Evolutionary conservation across 345 rosid genomes (phyloP).

Genomic region (Litchi chinensis): DNA sequence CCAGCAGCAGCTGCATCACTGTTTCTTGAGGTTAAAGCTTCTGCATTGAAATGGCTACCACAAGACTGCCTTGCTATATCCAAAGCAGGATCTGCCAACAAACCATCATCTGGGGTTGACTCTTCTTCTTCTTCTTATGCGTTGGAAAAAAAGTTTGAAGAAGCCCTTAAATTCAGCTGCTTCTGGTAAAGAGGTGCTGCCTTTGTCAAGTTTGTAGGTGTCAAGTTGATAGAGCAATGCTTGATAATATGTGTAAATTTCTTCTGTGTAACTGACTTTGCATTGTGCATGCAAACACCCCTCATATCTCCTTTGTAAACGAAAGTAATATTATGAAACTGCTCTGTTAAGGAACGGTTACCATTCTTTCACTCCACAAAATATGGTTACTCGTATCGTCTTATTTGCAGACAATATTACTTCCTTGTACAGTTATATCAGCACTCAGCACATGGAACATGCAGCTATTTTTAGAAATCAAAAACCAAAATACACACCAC

Average conservation of each 20-base stretch:
- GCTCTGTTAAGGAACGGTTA: no score
- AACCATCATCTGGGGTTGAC: constrained; percentile 7
- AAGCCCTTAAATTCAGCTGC: constrained; percentile 51
- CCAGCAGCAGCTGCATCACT: constrained; percentile 3
- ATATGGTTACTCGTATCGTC: no score
- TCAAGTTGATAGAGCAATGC: not conserved
- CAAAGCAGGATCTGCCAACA: constrained; percentile 11
- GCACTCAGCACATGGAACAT: not conserved
- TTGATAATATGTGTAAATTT: not conserved
- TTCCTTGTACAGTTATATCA: not conserved
- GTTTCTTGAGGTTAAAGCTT: constrained; percentile 15
- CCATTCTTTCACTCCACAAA: no score
- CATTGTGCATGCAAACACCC: not conserved
- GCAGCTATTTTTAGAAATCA: not conserved
- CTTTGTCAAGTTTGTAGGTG: not conserved
- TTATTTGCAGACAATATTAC: no score
- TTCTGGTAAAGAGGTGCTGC: constrained; percentile 25
- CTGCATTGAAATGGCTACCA: constrained; percentile 26
- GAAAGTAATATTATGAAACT: constrained; percentile 44
- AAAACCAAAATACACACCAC: not conserved
- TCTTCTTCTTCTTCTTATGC: constrained; percentile 31
- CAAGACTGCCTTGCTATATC: not conserved
- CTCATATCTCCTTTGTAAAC: constrained; percentile 6
- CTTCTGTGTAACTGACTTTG: not conserved
- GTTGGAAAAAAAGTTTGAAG: constrained; percentile 41